Evolutionary conservation across 805 yeast species (phyloP).

Genomic region (Ogataea glucozyma): DNA sequence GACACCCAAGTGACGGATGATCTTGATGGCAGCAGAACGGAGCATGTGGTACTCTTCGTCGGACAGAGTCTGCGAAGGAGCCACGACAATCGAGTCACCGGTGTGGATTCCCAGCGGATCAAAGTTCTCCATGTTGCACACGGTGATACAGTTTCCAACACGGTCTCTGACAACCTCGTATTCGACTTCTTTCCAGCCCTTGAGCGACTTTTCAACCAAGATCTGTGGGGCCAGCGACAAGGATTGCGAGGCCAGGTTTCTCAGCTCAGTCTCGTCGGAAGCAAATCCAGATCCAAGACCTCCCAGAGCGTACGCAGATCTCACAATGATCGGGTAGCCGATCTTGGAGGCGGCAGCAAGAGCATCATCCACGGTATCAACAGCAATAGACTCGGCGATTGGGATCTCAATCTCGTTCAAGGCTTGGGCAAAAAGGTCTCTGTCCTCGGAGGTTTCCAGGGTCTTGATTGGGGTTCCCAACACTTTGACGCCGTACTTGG

Average conservation of each 20-base stretch:
- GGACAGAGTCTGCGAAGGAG: conserved; percentile 95
- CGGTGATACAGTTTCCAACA: conserved; percentile 96
- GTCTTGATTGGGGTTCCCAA: conserved; percentile 97
- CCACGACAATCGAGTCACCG: conserved; percentile 98
- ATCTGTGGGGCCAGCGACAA: conserved; percentile 91
- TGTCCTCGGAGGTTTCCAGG: conserved; percentile 93
- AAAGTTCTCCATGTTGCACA: conserved; percentile 98
- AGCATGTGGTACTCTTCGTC: conserved; percentile 98
- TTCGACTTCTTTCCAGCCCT: conserved; percentile 99
- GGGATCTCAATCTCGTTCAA: conserved; percentile 94
- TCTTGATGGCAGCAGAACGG: conserved; percentile 95
- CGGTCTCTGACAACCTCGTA: conserved; percentile 98
- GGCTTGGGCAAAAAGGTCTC: conserved; percentile 94
- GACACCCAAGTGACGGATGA: conserved; percentile 96
- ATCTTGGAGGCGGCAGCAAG: conserved; percentile 82
- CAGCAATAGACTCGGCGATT: conserved; percentile 96
- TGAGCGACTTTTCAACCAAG: conserved; percentile 91
- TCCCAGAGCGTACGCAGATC: conserved; percentile 97
- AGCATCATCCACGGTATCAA: conserved; percentile 90
- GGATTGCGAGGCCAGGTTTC: conserved; percentile 86
- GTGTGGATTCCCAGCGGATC: conserved; percentile 98
- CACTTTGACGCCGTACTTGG: conserved; percentile 88
- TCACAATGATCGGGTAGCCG: conserved; percentile 94
- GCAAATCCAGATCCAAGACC: conserved; percentile 99
- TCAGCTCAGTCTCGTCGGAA: conserved; percentile 74